Evolutionary conservation across 805 yeast species (phyloP), one percentile per base, ranked within the genome.

Genomic region (Starmerella etchellsii): DNA sequence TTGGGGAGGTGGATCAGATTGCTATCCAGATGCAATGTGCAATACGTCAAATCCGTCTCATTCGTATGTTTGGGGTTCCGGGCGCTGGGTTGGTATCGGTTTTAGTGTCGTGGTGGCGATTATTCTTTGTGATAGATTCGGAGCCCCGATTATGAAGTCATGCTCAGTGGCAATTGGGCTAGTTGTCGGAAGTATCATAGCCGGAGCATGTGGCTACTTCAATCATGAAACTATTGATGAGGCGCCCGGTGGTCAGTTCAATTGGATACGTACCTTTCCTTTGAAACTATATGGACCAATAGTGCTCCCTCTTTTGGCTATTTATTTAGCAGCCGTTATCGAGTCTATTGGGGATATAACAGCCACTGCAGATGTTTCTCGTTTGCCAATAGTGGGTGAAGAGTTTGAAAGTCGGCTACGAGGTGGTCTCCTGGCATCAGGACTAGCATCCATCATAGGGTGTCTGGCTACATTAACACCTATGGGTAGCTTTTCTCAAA

Each of bases 311-410:
- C 71, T 82, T 65, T 62, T 85, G 42, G 93, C 95, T 0, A 79
- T 84, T 35, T 85, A 76, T 58, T 67, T 85, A 25, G 83, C 78
- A 22, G 63, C 81, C 52, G 79, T 82, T 74, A 83, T 84, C 84
- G 95, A 87, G 65, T 81, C 94, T 40, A 83, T 85, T 56, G 95
- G 95, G 60, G 95, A 85, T 61, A 79, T 85, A 56, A 83, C 95
- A 26, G 95, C 95, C 27, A 82, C 95, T 32, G 79, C 83, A 43
- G 96, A 85, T 60, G 95, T 87, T 18, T 81, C 94, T 8, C 68
- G 94, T 52, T 64, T 79, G 47, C 84, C 79, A 46, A 85, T 83
- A 42, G 87, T 80, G 56, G 95, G 95, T 48, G 76, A 73, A 34
- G 53, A 69, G 16, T 85, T 79, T 58, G 95, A 85, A 52, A 73